Conservation (phyloP, 2,329 filamentous ascomycete species). For the Chaetothyriales sp. region DNA sequence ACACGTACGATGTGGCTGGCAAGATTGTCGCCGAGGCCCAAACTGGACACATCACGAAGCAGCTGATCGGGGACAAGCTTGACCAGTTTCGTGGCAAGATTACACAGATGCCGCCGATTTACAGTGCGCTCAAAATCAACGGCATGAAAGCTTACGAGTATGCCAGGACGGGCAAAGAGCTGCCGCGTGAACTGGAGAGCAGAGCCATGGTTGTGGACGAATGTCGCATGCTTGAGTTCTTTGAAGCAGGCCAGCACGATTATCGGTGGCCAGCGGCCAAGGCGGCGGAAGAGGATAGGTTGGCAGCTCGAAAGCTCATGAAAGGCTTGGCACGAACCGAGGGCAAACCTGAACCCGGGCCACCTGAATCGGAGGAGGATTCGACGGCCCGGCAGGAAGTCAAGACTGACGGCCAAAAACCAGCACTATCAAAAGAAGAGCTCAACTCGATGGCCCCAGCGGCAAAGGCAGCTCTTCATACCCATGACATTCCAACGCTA, state of each 20-base stretch:
- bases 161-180: conserved; percentile 72
- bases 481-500: conserved; percentile 12
- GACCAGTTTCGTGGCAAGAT: conserved; percentile 65
- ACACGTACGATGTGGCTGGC: conserved; percentile 78
- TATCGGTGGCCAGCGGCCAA: conserved; percentile 70
- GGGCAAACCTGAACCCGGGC: neutral
- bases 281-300: conserved; percentile 60
- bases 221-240: conserved; percentile 70
- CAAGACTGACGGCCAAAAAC: conserved; percentile 14
- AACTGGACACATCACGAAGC: conserved; percentile 59
- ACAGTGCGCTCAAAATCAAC: conserved; percentile 82
- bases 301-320: conserved; percentile 56
- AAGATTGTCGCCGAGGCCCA: conserved; percentile 60
- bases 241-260: conserved; percentile 65
- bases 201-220: conserved; percentile 65
- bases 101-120: conserved; percentile 82
- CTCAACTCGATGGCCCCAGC: conserved; percentile 9
- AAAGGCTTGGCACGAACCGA: conserved; percentile 21
- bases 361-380: neutral
- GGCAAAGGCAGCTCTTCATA: conserved; percentile 18
- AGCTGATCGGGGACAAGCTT: conserved; percentile 64
- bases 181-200: conserved; percentile 72
- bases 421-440: neutral
- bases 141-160: conserved; percentile 95
- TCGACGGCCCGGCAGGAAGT: conserved; percentile 14